phyloP scores from a whole-genome alignment of 371 early-diverging fungal genomes.

The Smittium culicis region DNA sequence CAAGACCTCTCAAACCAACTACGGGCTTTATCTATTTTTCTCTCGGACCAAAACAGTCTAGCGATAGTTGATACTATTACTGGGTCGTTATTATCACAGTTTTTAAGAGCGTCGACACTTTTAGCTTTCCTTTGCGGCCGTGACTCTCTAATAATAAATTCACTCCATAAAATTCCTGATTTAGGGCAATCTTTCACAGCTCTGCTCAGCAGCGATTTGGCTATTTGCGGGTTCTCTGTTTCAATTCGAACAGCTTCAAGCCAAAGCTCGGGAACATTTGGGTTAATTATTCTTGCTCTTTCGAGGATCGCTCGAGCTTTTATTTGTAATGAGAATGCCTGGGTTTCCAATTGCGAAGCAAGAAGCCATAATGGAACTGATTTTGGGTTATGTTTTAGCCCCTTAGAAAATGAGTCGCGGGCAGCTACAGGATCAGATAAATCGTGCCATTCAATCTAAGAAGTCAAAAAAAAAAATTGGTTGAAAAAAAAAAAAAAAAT shows the following conservation, averaged over 20 bases:
- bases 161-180: slow-evolving; percentile 77
- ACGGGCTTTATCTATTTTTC: slow-evolving; percentile 84
- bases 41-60: slow-evolving; percentile 80
- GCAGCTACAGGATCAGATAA: slow-evolving; percentile 52
- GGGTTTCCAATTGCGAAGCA: slow-evolving; percentile 63
- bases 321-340: slow-evolving; percentile 43
- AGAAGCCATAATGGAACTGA: slow-evolving; percentile 68
- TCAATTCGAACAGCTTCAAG: slow-evolving; percentile 52
- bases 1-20: slow-evolving; percentile 79
- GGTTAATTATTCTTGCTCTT: slow-evolving; percentile 68
- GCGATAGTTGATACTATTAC: slow-evolving; percentile 73
- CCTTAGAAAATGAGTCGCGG: slow-evolving; percentile 56
- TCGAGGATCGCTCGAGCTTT: slow-evolving; percentile 79
- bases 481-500: too few relatives aligned
- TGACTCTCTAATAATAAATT: slow-evolving; percentile 73
- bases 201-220: slow-evolving; percentile 66
- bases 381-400: slow-evolving; percentile 65
- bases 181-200: slow-evolving; percentile 84
- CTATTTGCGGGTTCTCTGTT: slow-evolving; percentile 46
- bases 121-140: slow-evolving; percentile 76
- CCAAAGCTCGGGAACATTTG: slow-evolving; percentile 72
- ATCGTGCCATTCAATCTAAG: not conserved
- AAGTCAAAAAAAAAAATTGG: too few relatives aligned
- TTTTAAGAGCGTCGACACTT: slow-evolving; percentile 80
- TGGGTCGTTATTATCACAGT: slow-evolving; percentile 70